phyloP scores from a whole-genome alignment of 2,329 filamentous ascomycete species.

The Pseudocercospora musae region DNA sequence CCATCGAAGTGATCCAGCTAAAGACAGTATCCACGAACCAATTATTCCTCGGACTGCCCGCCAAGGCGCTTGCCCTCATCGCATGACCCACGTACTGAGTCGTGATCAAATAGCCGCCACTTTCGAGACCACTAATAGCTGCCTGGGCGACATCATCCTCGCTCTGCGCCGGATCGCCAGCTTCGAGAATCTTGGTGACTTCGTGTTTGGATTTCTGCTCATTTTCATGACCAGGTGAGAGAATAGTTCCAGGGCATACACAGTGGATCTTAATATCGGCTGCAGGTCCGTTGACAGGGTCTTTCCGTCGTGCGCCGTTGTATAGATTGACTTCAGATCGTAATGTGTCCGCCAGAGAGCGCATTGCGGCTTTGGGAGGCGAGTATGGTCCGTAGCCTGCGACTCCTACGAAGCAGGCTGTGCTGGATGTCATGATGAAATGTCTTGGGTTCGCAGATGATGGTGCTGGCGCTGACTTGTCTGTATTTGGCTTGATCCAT shows the following conservation, averaged over 20 bases:
- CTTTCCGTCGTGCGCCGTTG: slow-evolving; percentile 56
- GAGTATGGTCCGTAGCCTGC: slow-evolving; percentile 81
- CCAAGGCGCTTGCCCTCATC: slow-evolving; percentile 61
- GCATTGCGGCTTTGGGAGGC: slow-evolving; percentile 80
- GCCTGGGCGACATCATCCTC: slow-evolving; percentile 72
- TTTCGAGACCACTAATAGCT: slow-evolving; percentile 72
- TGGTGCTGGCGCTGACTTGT: slow-evolving; percentile 28
- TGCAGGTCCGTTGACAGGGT: slow-evolving; percentile 45
- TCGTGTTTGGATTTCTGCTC: slow-evolving; percentile 79
- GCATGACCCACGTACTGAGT: slow-evolving; percentile 68
- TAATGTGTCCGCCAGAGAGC: slow-evolving; percentile 77
- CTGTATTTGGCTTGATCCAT: slow-evolving; percentile 60
- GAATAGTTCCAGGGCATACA: slow-evolving; percentile 80
- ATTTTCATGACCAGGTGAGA: slow-evolving; percentile 67
- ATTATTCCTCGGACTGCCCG: slow-evolving; percentile 53
- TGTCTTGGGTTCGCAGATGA: slow-evolving; percentile 55
- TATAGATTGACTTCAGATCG: slow-evolving; percentile 83
- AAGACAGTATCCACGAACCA: slow-evolving; percentile 54
- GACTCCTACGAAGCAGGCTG: slow-evolving; percentile 70
- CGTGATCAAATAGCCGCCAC: slow-evolving; percentile 74
- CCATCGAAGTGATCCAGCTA: slow-evolving; percentile 52
- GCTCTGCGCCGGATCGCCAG: slow-evolving; percentile 73
- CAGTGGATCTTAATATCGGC: slow-evolving; percentile 75
- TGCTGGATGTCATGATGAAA: slow-evolving; percentile 82
- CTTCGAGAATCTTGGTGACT: slow-evolving; percentile 75